Percentiles rank a stretch among this genome's conserved stretches.
Evolutionary conservation across 2,329 filamentous ascomycete species (phyloP).

Genomic region (Fusarium pilosicola): DNA sequence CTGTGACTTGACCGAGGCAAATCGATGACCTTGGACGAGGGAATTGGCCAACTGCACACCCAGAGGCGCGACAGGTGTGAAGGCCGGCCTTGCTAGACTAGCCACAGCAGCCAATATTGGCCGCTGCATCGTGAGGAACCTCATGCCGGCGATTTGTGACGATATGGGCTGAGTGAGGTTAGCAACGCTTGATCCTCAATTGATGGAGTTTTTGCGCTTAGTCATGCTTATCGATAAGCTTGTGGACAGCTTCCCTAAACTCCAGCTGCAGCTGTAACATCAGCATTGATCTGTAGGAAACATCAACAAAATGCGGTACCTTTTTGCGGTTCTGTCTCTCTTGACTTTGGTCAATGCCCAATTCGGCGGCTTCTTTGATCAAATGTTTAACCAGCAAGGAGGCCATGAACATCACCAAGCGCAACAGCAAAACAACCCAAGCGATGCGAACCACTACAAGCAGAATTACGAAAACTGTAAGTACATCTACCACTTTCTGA

Average conservation of each 20-base stretch:
- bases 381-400: conserved; percentile 80
- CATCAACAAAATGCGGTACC: conserved; percentile 45
- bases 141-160: conserved; percentile 53
- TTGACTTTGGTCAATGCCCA: conserved; percentile 75
- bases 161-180: conserved; percentile 48
- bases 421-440: conserved; percentile 82
- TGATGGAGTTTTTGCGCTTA: conserved; percentile 45
- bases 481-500: conserved; percentile 2
- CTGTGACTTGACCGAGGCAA: conserved; percentile 71
- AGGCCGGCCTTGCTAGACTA: conserved; percentile 43
- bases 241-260: conserved; percentile 41
- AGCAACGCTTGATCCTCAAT: conserved; percentile 25
- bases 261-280: conserved; percentile 1
- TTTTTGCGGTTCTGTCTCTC: conserved; percentile 65
- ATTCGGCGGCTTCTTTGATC: conserved; percentile 93
- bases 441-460: conserved; percentile 84
- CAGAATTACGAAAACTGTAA: conserved; percentile 74
- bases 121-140: conserved; percentile 59
- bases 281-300: neutral
- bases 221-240: conserved; percentile 47
- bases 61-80: conserved; percentile 33
- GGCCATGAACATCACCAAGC: conserved; percentile 62
- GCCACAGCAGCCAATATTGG: conserved; percentile 55
- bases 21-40: conserved; percentile 61
- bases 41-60: conserved; percentile 51